A percentile compares a stretch with the other conserved stretches of the same genome.
phyloP scores from a whole-genome alignment of 164 flowering plant species.

The Kalanchoe fedtschenkoi region DNA sequence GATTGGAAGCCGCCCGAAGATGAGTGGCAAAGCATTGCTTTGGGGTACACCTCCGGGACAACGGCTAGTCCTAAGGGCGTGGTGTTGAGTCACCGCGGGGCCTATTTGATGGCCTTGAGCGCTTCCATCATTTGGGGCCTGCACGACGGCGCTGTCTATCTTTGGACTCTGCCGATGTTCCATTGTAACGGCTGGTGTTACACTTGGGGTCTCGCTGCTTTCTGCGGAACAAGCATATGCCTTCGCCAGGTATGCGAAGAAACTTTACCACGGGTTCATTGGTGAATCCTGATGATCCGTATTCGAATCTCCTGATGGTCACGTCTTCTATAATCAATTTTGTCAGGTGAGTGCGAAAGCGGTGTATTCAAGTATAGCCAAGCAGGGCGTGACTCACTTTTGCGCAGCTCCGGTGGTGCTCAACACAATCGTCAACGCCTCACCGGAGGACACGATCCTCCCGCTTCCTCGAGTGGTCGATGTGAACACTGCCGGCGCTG shows the following conservation, averaged over 20 bases:
- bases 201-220: conserved; percentile 86
- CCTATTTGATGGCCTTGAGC: conserved; percentile 75
- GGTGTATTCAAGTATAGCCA: conserved; percentile 69
- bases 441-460: conserved; percentile 46
- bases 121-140: conserved; percentile 61
- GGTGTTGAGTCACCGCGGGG: conserved; percentile 79
- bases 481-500: conserved; percentile 93
- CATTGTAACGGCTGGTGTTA: conserved; percentile 98
- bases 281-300: neutral
- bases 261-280: no score
- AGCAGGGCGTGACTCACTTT: conserved; percentile 75
- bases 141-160: conserved; percentile 73
- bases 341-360: conserved; percentile 75
- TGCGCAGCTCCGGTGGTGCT: conserved; percentile 97
- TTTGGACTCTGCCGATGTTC: conserved; percentile 98
- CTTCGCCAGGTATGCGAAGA: conserved; percentile 68
- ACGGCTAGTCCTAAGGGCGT: conserved; percentile 97
- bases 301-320: neutral
- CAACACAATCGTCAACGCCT: conserved; percentile 67
- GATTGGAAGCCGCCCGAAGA: conserved; percentile 81
- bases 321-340: neutral
- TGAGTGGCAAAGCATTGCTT: conserved; percentile 95
- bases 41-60: conserved; percentile 98
- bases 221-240: conserved; percentile 85
- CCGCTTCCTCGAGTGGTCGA: conserved; percentile 75